Evolutionary conservation across 768 basidiomycete genomes (phyloP).

Genomic region (Tricholoma saponaceum): DNA sequence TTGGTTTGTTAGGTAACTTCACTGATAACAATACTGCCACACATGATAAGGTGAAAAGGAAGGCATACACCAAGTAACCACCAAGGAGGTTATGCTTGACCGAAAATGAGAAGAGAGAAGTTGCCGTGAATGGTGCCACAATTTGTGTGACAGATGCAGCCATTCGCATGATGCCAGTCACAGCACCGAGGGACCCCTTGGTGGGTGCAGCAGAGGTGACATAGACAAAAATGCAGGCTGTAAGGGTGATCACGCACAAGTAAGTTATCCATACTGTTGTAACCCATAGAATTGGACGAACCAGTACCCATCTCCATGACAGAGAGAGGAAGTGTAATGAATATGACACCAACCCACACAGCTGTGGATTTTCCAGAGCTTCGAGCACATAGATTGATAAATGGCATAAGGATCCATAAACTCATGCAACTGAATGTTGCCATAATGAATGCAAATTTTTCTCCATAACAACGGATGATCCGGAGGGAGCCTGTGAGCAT

Average conservation of each 20-base stretch:
- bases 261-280: not conserved
- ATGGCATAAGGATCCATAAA: slow-evolving; percentile 11
- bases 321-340: slow-evolving; percentile 1
- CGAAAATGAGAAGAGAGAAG: not conserved
- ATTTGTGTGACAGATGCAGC: not conserved
- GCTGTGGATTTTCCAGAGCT: not conserved
- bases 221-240: not conserved
- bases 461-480: slow-evolving; percentile 42
- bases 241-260: not conserved
- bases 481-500: slow-evolving; percentile 46
- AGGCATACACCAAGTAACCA: not conserved
- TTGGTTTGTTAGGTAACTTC: not conserved
- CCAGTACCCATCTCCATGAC: slow-evolving; percentile 11
- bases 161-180: not conserved
- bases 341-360: slow-evolving; percentile 1
- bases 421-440: slow-evolving; percentile 35
- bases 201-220: not conserved
- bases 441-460: slow-evolving; percentile 38
- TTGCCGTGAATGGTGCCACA: not conserved
- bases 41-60: not conserved
- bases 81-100: not conserved
- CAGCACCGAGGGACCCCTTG: not conserved
- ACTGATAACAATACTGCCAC: not conserved
- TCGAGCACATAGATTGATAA: not conserved
- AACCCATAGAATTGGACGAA: not conserved